These are phyloP conservation scores for Tolypocladium endophyticum DNA, from an alignment of 2,329 filamentous ascomycete species.

Conservation along the genomic window DNA sequence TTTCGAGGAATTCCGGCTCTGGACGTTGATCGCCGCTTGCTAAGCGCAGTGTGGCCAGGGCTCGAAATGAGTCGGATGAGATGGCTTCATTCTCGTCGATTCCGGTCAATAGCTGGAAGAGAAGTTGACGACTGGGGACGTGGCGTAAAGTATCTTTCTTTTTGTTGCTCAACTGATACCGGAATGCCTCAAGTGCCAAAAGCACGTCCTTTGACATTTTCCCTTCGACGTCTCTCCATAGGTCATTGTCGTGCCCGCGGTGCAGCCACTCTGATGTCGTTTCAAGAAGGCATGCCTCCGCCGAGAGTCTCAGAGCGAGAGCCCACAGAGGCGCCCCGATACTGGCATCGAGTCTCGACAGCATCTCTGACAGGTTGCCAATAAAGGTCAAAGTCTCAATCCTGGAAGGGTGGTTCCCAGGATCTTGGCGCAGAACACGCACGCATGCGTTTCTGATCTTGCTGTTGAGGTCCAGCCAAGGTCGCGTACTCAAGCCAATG, in stretches of 20 bases:
- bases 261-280: slow-evolving; percentile 14
- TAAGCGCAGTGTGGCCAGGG: slow-evolving; percentile 9
- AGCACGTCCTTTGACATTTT: slow-evolving; percentile 10
- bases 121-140: slow-evolving; percentile 9
- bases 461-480: slow-evolving; percentile 6
- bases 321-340: slow-evolving; percentile 17
- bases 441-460: slow-evolving; percentile 13
- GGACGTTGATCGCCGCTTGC: neutral
- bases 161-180: neutral
- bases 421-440: slow-evolving; percentile 6
- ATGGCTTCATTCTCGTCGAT: slow-evolving; percentile 10
- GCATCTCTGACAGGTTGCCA: slow-evolving; percentile 27
- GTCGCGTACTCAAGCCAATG: slow-evolving; percentile 7
- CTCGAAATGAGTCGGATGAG: slow-evolving; percentile 13
- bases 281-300: slow-evolving; percentile 12
- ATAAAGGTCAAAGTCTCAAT: slow-evolving; percentile 23
- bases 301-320: slow-evolving; percentile 19
- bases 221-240: slow-evolving; percentile 6
- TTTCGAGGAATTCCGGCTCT: slow-evolving; percentile 2
- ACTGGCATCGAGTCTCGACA: slow-evolving; percentile 12
- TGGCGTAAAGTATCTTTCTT: neutral
- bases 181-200: slow-evolving; percentile 10
- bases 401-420: neutral
- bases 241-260: slow-evolving; percentile 8
- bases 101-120: slow-evolving; percentile 19